Evolutionary conservation across 1,139 yeast species (phyloP).

Genomic region (Debaryomyces subglobosus): DNA sequence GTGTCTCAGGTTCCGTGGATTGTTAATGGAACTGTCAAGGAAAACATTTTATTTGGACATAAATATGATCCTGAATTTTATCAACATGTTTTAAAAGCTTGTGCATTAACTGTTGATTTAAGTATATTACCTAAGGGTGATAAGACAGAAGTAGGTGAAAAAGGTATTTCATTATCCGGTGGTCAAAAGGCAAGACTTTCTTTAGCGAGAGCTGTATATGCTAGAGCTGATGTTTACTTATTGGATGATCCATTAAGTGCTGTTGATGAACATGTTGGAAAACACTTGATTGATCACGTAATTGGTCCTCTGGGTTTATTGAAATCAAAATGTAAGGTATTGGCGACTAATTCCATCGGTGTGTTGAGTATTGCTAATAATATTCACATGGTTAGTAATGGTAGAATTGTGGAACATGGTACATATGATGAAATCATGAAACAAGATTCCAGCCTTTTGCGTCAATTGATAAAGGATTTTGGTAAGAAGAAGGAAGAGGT

Average conservation of each 20-base stretch:
- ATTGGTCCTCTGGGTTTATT: constrained; percentile 83
- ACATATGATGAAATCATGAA: constrained; percentile 60
- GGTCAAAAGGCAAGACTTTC: constrained; percentile 96
- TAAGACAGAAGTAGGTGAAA: constrained; percentile 90
- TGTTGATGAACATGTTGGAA: constrained; percentile 93
- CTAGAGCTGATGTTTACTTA: constrained; percentile 89
- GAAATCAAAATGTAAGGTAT: constrained; percentile 71
- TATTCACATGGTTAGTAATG: constrained; percentile 73
- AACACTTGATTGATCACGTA: constrained; percentile 54
- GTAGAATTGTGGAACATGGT: constrained; percentile 80
- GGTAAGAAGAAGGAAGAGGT: constrained; percentile 54
- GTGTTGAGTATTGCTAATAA: constrained; percentile 79
- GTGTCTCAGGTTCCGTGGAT: constrained; percentile 94
- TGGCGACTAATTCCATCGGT: constrained; percentile 88
- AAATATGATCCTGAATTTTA: constrained; percentile 81
- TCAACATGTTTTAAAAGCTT: constrained; percentile 77
- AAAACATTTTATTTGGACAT: constrained; percentile 88
- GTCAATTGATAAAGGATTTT: constrained; percentile 69
- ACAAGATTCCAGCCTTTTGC: constrained; percentile 57
- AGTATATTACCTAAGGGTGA: constrained; percentile 86
- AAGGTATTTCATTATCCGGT: constrained; percentile 94
- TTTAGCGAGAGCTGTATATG: constrained; percentile 92
- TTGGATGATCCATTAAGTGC: constrained; percentile 86
- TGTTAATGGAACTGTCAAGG: constrained; percentile 90
- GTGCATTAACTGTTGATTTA: constrained; percentile 85